Percentiles rank a stretch among this genome's conserved stretches.
Evolutionary conservation across 192 early-diverging fungal species (phyloP).

Genomic region (Mortierella alpina): DNA sequence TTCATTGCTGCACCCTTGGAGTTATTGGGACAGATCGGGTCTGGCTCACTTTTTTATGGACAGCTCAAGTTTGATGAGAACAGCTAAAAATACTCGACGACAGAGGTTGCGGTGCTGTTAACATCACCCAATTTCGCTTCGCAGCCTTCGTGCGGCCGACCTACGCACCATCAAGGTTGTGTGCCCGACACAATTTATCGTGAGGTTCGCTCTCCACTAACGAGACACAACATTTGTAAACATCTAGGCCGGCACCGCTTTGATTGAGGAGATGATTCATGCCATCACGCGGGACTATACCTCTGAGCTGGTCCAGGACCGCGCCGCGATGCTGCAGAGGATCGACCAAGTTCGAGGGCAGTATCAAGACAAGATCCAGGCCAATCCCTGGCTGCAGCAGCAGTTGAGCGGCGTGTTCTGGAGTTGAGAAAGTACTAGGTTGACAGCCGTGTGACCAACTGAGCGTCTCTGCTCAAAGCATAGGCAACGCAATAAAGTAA

Average conservation of each 20-base stretch:
- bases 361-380: slow-evolving; percentile 27
- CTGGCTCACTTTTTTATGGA: too few relatives aligned
- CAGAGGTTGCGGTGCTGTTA: too few relatives aligned
- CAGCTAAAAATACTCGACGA: too few relatives aligned
- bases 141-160: too few relatives aligned
- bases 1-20: background rate
- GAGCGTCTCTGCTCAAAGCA: background rate
- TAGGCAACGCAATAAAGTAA: background rate
- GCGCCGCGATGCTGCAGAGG: slow-evolving; percentile 19
- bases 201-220: background rate
- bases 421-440: background rate
- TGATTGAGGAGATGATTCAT: slow-evolving; percentile 40
- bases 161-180: too few relatives aligned
- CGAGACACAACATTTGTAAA: background rate
- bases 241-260: slow-evolving; percentile 17
- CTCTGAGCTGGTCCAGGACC: background rate
- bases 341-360: slow-evolving; percentile 34
- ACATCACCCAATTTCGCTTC: too few relatives aligned
- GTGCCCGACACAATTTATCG: too few relatives aligned
- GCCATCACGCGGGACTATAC: slow-evolving; percentile 14
- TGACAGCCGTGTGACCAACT: too few relatives aligned
- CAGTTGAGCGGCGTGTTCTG: slow-evolving; percentile 29
- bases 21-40: too few relatives aligned
- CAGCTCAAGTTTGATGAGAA: too few relatives aligned
- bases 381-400: slow-evolving; percentile 43